These are phyloP conservation scores for Kitagawia praeruptora DNA, from an alignment of 129 eudicot genomes.

Conservation along the genomic window DNA sequence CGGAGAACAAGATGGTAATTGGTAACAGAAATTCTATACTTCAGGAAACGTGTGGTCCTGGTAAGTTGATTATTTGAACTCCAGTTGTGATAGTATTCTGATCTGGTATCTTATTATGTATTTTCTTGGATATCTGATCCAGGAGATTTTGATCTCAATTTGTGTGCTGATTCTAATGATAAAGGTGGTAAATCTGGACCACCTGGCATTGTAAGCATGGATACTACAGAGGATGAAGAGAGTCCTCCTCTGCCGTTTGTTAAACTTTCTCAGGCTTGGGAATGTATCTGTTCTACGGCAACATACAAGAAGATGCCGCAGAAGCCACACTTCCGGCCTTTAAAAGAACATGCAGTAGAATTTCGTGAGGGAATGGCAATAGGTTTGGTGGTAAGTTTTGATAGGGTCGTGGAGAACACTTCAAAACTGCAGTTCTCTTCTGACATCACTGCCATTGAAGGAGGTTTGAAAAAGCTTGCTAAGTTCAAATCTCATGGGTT, in stretches of 20 bases:
- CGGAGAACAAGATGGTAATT: neutral
- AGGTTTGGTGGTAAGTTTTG: conserved; percentile 59
- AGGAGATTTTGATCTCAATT: neutral
- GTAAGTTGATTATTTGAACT: neutral
- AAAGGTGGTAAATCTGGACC: neutral
- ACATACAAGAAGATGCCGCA: conserved; percentile 39
- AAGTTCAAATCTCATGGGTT: conserved; percentile 71
- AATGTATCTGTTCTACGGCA: conserved; percentile 49
- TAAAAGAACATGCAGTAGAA: conserved; percentile 31
- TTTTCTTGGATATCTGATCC: neutral
- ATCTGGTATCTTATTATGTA: neutral
- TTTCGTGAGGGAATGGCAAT: conserved; percentile 72
- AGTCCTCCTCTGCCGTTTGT: conserved; percentile 37
- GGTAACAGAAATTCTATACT: neutral
- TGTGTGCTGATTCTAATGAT: neutral
- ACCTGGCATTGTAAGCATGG: neutral
- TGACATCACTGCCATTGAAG: conserved; percentile 37
- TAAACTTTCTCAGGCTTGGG: conserved; percentile 52
- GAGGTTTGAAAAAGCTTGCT: conserved; percentile 27
- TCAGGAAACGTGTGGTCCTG: neutral
- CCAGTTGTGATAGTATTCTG: neutral
- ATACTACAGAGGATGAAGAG: conserved; percentile 10
- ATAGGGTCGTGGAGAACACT: conserved; percentile 40
- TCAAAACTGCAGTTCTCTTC: conserved; percentile 33
- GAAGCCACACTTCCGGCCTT: conserved; percentile 68